Percentiles rank a stretch among this genome's conserved stretches.
phyloP scores from a whole-genome alignment of 139 green algal species.

The Parachlorella kessleri region DNA sequence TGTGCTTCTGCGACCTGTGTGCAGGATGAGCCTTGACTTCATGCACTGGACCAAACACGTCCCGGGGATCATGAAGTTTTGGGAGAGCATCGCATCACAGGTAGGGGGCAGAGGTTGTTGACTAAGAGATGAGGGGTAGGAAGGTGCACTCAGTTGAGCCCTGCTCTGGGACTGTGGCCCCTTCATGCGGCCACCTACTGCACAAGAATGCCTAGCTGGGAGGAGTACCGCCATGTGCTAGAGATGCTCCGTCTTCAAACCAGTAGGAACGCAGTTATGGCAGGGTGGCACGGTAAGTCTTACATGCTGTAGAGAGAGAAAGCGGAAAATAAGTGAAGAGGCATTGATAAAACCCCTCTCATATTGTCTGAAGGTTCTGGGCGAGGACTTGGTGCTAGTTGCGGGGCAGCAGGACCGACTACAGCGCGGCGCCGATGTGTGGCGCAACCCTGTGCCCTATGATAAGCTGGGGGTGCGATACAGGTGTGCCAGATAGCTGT shows the following conservation, averaged over 20 bases:
- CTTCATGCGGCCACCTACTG: background rate
- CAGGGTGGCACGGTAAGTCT: too few relatives aligned
- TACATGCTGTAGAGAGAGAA: too few relatives aligned
- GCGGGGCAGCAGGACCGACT: constrained; percentile 95
- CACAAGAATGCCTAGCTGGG: background rate
- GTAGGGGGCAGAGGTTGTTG: background rate
- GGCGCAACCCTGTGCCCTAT: constrained; percentile 92
- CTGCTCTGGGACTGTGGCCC: background rate
- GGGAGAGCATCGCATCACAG: constrained; percentile 81
- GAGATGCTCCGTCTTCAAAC: too few relatives aligned
- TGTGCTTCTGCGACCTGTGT: too few relatives aligned
- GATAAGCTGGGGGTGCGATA: constrained; percentile 98
- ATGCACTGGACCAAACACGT: constrained; percentile 81
- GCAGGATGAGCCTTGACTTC: constrained; percentile 96
- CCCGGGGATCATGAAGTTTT: constrained; percentile 87
- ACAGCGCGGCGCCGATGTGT: constrained; percentile 81
- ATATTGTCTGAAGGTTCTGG: too few relatives aligned
- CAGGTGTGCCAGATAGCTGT: constrained; percentile 34
- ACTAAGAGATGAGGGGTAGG: too few relatives aligned
- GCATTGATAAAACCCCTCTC: too few relatives aligned
- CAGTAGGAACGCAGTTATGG: too few relatives aligned
- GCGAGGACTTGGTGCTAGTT: constrained; percentile 96
- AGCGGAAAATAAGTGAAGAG: too few relatives aligned
- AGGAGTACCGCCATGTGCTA: background rate
- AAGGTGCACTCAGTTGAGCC: background rate